These are phyloP conservation scores for Thelonectria discophora DNA, from an alignment of 2,329 filamentous ascomycete genomes.

Conservation along the genomic window DNA sequence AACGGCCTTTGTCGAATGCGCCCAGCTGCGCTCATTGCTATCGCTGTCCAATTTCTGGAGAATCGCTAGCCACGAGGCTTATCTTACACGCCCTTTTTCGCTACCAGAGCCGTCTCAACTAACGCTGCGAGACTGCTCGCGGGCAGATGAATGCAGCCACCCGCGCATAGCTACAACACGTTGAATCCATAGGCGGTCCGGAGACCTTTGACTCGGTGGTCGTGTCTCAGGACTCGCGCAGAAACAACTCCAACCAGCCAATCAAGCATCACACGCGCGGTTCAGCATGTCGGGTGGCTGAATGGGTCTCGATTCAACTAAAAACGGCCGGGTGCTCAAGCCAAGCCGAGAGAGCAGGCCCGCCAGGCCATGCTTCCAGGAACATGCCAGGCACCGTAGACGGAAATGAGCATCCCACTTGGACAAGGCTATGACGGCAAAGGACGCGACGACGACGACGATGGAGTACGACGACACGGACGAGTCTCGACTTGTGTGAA, in stretches of 20 bases:
- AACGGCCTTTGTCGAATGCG: slow-evolving; percentile 27
- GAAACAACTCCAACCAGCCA: slow-evolving; percentile 9
- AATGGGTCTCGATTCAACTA: not conserved
- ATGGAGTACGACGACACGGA: not conserved
- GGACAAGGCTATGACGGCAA: not conserved
- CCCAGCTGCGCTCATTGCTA: not conserved
- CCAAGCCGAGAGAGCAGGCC: not conserved
- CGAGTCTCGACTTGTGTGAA: not conserved
- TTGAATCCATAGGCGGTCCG: slow-evolving; percentile 6
- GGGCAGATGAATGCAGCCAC: slow-evolving; percentile 17
- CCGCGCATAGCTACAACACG: not conserved
- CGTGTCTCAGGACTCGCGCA: slow-evolving; percentile 12
- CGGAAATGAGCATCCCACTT: slow-evolving; percentile 21
- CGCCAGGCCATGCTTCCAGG: not conserved
- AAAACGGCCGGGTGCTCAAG: slow-evolving; percentile 2
- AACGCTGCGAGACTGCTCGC: not conserved
- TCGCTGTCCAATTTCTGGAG: slow-evolving; percentile 9
- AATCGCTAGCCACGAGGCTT: slow-evolving; percentile 18
- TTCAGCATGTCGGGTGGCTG: not conserved
- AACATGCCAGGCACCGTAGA: slow-evolving; percentile 15
- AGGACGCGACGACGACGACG: not conserved
- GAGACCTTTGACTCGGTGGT: not conserved
- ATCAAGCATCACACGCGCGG: slow-evolving; percentile 13
- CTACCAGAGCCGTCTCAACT: not conserved
- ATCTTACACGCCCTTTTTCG: not conserved